These are phyloP conservation scores for Emiliania huxleyi DNA, from an alignment of 78 protist genomes.

Conservation along the genomic window DNA sequence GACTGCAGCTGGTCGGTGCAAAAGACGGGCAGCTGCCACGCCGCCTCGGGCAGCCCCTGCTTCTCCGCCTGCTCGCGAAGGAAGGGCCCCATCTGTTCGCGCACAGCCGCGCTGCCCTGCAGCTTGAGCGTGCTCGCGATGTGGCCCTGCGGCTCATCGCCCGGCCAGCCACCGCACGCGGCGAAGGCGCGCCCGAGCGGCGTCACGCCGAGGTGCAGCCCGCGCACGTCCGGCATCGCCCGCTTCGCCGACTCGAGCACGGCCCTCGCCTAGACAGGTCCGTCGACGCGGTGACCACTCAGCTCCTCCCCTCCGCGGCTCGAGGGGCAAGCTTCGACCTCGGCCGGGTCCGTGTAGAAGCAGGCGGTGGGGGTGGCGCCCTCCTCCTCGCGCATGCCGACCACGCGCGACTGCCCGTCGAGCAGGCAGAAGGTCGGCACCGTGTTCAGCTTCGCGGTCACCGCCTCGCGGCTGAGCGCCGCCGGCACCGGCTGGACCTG, in stretches of 20 bases:
- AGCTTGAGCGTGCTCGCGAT: not conserved
- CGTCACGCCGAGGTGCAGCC: not conserved
- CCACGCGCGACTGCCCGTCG: not conserved
- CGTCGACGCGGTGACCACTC: too few relatives aligned
- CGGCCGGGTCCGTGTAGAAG: not conserved
- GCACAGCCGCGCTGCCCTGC: not conserved
- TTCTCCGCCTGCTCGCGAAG: not conserved
- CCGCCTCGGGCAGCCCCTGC: not conserved
- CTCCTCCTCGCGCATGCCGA: not conserved
- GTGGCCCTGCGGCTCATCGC: not conserved
- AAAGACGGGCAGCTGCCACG: not conserved
- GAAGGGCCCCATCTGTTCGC: not conserved
- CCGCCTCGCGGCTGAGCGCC: not conserved
- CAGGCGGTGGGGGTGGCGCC: not conserved
- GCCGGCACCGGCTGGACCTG: not conserved
- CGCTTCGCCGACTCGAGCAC: not conserved
- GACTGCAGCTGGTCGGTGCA: not conserved
- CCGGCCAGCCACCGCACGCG: not conserved
- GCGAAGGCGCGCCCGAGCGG: not conserved
- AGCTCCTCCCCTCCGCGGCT: too few relatives aligned
- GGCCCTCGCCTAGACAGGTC: not conserved
- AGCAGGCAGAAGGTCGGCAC: not conserved
- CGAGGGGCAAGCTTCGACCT: too few relatives aligned
- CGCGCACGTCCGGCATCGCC: not conserved
- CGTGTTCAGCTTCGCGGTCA: not conserved